Percentiles rank a stretch among this genome's conserved stretches.
phyloP scores from a whole-genome alignment of 192 early-diverging fungal genomes.

The Coemansia asiatica region DNA sequence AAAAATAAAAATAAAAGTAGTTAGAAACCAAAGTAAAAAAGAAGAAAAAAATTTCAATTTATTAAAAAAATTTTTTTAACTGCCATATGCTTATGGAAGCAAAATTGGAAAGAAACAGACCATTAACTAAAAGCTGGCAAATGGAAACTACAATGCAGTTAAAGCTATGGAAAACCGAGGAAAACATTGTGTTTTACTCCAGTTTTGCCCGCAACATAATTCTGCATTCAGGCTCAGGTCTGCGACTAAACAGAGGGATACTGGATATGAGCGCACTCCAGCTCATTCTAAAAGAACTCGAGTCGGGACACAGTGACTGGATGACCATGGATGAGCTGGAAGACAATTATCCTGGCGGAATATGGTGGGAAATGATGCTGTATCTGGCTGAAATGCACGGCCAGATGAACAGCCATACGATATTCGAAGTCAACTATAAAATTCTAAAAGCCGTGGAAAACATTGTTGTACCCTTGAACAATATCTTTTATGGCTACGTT shows the following conservation, averaged over 20 bases:
- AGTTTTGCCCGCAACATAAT: slow-evolving; percentile 25
- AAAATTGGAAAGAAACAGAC: slow-evolving; percentile 9
- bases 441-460: slow-evolving; percentile 38
- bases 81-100: slow-evolving; percentile 8
- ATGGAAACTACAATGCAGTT: slow-evolving; percentile 28
- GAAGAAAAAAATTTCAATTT: not conserved
- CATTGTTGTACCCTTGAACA: slow-evolving; percentile 37
- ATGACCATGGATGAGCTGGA: slow-evolving; percentile 32
- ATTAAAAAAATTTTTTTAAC: not conserved
- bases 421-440: slow-evolving; percentile 49
- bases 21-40: not conserved
- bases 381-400: slow-evolving; percentile 41
- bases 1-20: too few species aligned
- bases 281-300: slow-evolving; percentile 31
- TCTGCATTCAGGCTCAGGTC: slow-evolving; percentile 15
- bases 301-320: slow-evolving; percentile 22
- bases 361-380: slow-evolving; percentile 45
- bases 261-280: slow-evolving; percentile 35
- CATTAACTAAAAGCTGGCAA: slow-evolving; percentile 33
- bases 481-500: slow-evolving; percentile 28
- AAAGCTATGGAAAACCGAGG: slow-evolving; percentile 27
- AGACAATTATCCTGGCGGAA: slow-evolving; percentile 32
- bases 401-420: slow-evolving; percentile 22
- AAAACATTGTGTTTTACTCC: slow-evolving; percentile 32
- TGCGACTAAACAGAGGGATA: slow-evolving; percentile 30